Base-by-base conservation (phyloP, 2,329 filamentous ascomycete species). In the Camptophora hylomeconis region DNA sequence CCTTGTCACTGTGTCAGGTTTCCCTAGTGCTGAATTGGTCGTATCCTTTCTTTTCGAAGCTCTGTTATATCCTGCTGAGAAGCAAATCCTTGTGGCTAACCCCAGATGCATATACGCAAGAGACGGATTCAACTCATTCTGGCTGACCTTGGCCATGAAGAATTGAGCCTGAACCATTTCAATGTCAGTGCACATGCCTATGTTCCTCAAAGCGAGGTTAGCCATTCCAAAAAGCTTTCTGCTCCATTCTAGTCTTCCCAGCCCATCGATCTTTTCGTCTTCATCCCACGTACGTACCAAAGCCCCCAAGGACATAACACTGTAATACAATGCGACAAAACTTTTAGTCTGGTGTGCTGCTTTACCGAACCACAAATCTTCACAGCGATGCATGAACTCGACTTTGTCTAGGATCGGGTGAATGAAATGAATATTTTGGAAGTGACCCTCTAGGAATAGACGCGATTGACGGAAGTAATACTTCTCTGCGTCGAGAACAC, bases 141-240 rank as follows among this genome's bases (percentile, higher is more conserved):
- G 61, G 35, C 59, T 64, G 3, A 65, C 52, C 39, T 64, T 63
- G 5, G 60, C 58, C 51, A 65, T 52, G 5, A 65, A 49, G 35
- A 64, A 59, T 18, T 60, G 52, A 23, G 57, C 59, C 30, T 65
- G 61, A 3, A 64, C 58, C 32, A 58, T 61, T 30, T 64, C 58
- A 16, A 65, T 39, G 14, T 64, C 57, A 17, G n/a, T n/a, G n/a
- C n/a, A n/a, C n/a, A n/a, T n/a, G n/a, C n/a, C n/a, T 58, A n/a
- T n/a, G n/a, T n/a, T n/a, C n/a, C n/a, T n/a, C n/a, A n/a, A n/a
- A n/a, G n/a, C n/a, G n/a, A n/a, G n/a, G n/a, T n/a, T n/a, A n/a
- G n/a, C n/a, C n/a, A n/a, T n/a, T n/a, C n/a, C n/a, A n/a, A 33
- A 33, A n/a, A 38, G 15, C 20, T 17, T 35, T n/a, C 36, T 32